These are phyloP conservation scores for Solanum chacoense DNA, from an alignment of 305 asterid genomes.

Conservation along the genomic window DNA sequence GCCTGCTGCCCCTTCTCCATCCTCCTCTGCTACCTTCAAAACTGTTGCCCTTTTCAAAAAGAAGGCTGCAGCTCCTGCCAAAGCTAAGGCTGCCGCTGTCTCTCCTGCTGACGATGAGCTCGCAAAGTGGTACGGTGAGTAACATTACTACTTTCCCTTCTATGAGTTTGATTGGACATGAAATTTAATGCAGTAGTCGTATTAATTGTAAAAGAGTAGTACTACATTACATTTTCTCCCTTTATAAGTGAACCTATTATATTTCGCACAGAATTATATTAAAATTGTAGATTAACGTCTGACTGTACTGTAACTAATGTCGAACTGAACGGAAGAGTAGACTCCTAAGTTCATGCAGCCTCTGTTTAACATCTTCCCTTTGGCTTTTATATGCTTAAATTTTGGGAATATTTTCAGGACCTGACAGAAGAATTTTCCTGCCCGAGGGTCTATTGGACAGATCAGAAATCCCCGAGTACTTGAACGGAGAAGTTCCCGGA, in stretches of 20 bases:
- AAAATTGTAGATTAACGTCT: background rate
- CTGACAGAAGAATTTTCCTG: slow-evolving; percentile 93
- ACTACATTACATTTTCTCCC: background rate
- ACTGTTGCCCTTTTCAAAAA: slow-evolving; percentile 74
- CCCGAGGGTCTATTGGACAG: slow-evolving; percentile 93
- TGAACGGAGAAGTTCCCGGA: slow-evolving; percentile 94
- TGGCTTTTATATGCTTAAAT: background rate
- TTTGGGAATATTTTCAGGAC: slow-evolving; percentile 41
- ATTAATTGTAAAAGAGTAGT: background rate
- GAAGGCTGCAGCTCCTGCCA: slow-evolving; percentile 39
- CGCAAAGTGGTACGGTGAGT: slow-evolving; percentile 99
- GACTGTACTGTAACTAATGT: background rate
- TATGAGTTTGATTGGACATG: background rate
- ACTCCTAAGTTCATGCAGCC: background rate
- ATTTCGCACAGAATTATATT: background rate
- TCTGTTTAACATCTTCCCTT: background rate
- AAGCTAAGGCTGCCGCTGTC: slow-evolving; percentile 33
- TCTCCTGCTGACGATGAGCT: slow-evolving; percentile 74
- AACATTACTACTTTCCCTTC: background rate
- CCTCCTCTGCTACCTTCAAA: slow-evolving; percentile 46
- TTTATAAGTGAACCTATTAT: background rate
- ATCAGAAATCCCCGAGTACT: slow-evolving; percentile 93
- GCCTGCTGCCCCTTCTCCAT: slow-evolving; percentile 40
- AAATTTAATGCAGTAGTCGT: background rate
- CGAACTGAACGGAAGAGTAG: background rate